phyloP scores from a whole-genome alignment of 345 rosid genomes.

The Erodium maritimum region DNA sequence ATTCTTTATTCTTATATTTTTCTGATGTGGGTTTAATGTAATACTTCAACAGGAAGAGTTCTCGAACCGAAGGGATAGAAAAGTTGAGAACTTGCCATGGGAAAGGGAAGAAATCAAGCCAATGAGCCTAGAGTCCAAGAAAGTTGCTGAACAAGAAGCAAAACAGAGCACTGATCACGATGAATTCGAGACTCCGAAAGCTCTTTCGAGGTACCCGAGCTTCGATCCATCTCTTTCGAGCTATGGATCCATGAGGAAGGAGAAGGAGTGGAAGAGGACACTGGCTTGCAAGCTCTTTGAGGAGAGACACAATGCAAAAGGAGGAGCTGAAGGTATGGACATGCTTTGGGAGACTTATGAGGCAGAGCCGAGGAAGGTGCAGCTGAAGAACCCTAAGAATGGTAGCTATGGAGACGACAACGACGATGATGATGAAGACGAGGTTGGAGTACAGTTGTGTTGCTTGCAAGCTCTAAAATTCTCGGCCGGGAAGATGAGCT shows the following conservation, averaged over 20 bases:
- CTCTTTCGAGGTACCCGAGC: slow-evolving; percentile 1
- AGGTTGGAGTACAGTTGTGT: slow-evolving; percentile 43
- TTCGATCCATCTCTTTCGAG: slow-evolving; percentile 28
- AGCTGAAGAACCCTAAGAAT: slow-evolving; percentile 16
- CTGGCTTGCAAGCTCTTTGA: slow-evolving; percentile 87
- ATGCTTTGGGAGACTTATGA: slow-evolving; percentile 87
- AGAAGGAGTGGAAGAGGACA: slow-evolving; percentile 94
- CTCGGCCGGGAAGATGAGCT: slow-evolving; percentile 81
- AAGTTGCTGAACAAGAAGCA: slow-evolving; percentile 25
- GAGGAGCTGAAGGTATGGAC: slow-evolving; percentile 65
- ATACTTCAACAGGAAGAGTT: too few species aligned
- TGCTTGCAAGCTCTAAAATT: slow-evolving; percentile 85
- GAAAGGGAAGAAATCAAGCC: slow-evolving; percentile 40
- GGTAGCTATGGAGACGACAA: slow-evolving; percentile 16
- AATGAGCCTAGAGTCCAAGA: slow-evolving; percentile 29
- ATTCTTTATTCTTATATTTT: too few species aligned
- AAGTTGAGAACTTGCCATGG: too few species aligned
- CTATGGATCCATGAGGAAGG: slow-evolving; percentile 75
- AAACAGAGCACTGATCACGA: slow-evolving; percentile 7
- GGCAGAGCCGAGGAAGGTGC: slow-evolving; percentile 29
- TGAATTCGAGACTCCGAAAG: slow-evolving; percentile 10
- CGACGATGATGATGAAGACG: slow-evolving; percentile 35
- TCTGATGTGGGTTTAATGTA: too few species aligned
- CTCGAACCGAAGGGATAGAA: too few species aligned
- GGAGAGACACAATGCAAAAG: slow-evolving; percentile 52